These are phyloP conservation scores for Parasarocladium wereldwijsianum DNA, from an alignment of 2,329 filamentous ascomycete species.

Conservation along the genomic window DNA sequence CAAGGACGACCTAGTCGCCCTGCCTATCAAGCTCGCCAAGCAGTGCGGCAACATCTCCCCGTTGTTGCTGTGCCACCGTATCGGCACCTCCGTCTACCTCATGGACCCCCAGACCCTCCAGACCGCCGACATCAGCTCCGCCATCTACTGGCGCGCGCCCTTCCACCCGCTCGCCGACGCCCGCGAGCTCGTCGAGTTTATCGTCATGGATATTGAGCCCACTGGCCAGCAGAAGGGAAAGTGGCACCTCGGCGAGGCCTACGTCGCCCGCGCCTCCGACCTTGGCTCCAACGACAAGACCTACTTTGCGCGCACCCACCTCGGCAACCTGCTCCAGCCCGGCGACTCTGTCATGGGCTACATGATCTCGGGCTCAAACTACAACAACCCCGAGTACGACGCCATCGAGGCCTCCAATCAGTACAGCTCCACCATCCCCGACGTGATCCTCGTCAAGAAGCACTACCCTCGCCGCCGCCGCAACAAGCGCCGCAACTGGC, in stretches of 20 bases:
- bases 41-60: conserved; percentile 79
- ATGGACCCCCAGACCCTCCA: conserved; percentile 86
- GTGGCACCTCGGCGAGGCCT: conserved; percentile 74
- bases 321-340: conserved; percentile 70
- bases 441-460: conserved; percentile 95
- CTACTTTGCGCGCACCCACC: conserved; percentile 81
- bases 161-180: conserved; percentile 76
- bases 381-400: conserved; percentile 79
- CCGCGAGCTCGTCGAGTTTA: conserved; percentile 76
- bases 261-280: conserved; percentile 74
- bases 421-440: conserved; percentile 68
- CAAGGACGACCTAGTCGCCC: conserved; percentile 90
- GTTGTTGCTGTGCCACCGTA: conserved; percentile 69
- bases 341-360: conserved; percentile 96
- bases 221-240: conserved; percentile 62
- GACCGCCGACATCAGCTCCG: conserved; percentile 68
- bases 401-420: conserved; percentile 64
- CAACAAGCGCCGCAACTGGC: conserved; percentile 72
- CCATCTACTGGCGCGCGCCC: conserved; percentile 81
- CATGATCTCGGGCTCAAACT: conserved; percentile 74
- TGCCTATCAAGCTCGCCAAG: conserved; percentile 81
- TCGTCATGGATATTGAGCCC: conserved; percentile 87
- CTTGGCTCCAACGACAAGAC: conserved; percentile 74
- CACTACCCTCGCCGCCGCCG: conserved; percentile 80
- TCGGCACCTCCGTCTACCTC: conserved; percentile 81